A percentile compares a stretch with the other conserved stretches of the same genome.
phyloP scores from a whole-genome alignment of 257 asterid species.

The Solanum pinnatisectum region DNA sequence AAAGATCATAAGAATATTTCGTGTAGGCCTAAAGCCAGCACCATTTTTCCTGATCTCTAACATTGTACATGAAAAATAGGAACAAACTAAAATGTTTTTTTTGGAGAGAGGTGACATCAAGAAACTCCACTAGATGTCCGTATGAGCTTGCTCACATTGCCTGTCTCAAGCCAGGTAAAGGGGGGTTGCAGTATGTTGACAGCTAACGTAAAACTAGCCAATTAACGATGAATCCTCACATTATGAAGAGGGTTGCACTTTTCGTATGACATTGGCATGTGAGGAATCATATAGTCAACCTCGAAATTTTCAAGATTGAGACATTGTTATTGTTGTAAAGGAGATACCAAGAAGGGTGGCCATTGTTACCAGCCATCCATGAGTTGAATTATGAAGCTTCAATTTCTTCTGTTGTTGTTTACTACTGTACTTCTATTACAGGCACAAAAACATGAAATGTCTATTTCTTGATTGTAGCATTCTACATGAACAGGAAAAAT shows the following conservation, averaged over 20 bases:
- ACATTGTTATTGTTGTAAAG: neutral
- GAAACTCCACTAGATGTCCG: neutral
- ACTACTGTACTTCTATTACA: neutral
- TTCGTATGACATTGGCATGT: neutral
- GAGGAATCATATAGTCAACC: neutral
- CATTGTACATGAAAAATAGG: neutral
- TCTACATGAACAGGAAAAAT: neutral
- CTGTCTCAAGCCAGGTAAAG: neutral
- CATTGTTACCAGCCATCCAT: neutral
- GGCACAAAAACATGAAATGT: neutral
- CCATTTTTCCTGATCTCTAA: conserved; percentile 10
- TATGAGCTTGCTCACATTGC: neutral
- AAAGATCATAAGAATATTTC: neutral
- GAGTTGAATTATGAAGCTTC: neutral
- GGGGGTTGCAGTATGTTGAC: neutral
- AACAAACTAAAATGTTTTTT: neutral
- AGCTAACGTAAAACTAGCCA: neutral
- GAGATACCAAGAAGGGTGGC: neutral
- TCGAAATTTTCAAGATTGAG: neutral
- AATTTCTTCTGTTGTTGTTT: neutral
- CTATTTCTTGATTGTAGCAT: neutral
- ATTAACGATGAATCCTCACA: neutral
- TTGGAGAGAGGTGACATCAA: neutral
- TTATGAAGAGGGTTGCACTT: neutral
- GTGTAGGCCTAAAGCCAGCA: neutral